phyloP scores from a whole-genome alignment of 176 grass and related monocot genomes.

The Paspalum notatum region DNA sequence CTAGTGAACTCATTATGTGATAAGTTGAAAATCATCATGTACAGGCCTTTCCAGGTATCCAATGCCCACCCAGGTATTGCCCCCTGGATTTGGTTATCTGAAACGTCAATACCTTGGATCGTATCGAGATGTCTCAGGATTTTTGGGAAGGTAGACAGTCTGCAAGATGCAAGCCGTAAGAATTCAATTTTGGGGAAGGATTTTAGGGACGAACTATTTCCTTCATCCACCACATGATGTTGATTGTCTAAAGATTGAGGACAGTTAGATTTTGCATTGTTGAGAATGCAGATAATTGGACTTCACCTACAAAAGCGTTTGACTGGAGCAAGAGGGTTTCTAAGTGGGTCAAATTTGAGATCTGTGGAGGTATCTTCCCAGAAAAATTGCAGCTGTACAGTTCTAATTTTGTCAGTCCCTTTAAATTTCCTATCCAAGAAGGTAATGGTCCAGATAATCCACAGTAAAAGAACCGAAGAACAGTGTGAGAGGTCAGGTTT shows the following conservation, averaged over 20 bases:
- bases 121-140: slow-evolving; percentile 32
- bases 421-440: slow-evolving; percentile 30
- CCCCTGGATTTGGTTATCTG: slow-evolving; percentile 49
- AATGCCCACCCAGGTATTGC: slow-evolving; percentile 51
- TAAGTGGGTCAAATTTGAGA: slow-evolving; percentile 43
- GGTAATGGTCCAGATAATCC: slow-evolving; percentile 40
- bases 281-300: slow-evolving; percentile 25
- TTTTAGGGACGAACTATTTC: not conserved
- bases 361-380: slow-evolving; percentile 36
- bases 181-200: slow-evolving; percentile 41
- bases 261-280: slow-evolving; percentile 35
- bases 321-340: slow-evolving; percentile 40
- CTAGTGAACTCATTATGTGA: slow-evolving; percentile 49
- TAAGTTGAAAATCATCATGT: slow-evolving; percentile 49
- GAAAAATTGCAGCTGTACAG: not conserved
- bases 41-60: slow-evolving; percentile 5
- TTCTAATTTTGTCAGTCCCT: slow-evolving; percentile 22
- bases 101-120: slow-evolving; percentile 45
- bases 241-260: slow-evolving; percentile 52
- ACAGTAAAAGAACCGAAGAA: not conserved
- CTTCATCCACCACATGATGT: slow-evolving; percentile 34
- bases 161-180: slow-evolving; percentile 51
- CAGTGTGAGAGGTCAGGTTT: not conserved
- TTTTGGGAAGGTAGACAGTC: slow-evolving; percentile 46
- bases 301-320: slow-evolving; percentile 47